Evolutionary conservation across 2,329 filamentous ascomycete genomes (phyloP), one percentile per base, ranked within the genome.

Genomic region (Elsinoe perseae): DNA sequence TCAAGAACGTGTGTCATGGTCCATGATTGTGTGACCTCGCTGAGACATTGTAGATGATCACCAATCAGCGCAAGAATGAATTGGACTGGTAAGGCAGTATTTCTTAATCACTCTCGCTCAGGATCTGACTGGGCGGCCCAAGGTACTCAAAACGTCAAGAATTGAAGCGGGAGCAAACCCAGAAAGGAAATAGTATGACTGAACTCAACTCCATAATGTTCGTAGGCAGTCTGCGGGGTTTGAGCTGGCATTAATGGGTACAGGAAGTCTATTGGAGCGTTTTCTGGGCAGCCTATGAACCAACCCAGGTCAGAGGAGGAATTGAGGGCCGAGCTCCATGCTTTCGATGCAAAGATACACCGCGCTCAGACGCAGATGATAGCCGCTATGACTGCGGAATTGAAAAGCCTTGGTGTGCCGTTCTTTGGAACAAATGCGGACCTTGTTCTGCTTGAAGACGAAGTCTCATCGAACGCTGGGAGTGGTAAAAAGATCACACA

Each of bases 261-360:
- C 14, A 56, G 54, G 46, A 56, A 56, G 27, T 38, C 28, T 6
- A 42, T 56, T 27, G 43, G 46, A 25, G 46, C 54, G 12, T 7
- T 38, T 16, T 9, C 38, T n/a, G 14, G 7, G 3, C 40, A 38
- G 21, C 27, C 30, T 1, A 6, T 53, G 16, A 44, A 53, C 2
- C 44, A 50, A 28, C 48, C 34, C 14, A 48, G 57, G 55, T 75
- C 73, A 25, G 67, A 68, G 6, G 69, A 78, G 59, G 74, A 77
- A 48, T 70, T 82, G 46, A 67, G 75, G 30, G 71, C 74, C 48
- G 83, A 86, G 65, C 68, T 86, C 6, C 65, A 71, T 27, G 72
- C 72, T 18, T 86, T 82, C 64, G 82, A 86, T 61, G 68, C 70
- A 54, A 86, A 86, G 64, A 80, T 86, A 14, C 80, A 85, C 62